These are phyloP conservation scores for Phytophthora tentaculata DNA, from an alignment of 352 stramenopile genomes.

Conservation along the genomic window DNA sequence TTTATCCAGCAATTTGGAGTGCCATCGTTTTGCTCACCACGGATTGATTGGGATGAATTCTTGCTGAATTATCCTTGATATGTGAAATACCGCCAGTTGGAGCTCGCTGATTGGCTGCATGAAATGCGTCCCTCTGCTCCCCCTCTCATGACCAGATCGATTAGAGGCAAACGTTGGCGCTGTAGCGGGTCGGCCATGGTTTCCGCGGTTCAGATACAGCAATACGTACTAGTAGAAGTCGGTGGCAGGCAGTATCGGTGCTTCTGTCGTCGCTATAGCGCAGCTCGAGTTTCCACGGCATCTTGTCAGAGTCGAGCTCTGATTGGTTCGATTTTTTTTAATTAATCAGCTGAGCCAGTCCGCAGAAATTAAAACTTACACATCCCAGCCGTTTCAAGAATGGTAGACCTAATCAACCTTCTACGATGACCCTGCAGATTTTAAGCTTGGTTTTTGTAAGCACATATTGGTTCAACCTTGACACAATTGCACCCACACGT, in stretches of 20 bases:
- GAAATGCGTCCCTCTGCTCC: not conserved
- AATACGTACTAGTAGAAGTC: not conserved
- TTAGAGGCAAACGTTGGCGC: not conserved
- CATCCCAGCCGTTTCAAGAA: conserved; percentile 1
- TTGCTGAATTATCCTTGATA: conserved; percentile 19
- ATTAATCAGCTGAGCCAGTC: conserved; percentile 31
- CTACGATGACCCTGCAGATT: not conserved
- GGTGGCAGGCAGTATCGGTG: no score
- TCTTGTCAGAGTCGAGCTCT: not conserved
- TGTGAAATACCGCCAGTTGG: conserved; percentile 22
- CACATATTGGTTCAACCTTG: no score
- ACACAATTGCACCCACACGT: no score
- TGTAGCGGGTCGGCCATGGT: not conserved
- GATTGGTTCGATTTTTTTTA: not conserved
- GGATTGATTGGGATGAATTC: no score
- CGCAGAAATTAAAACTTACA: conserved; percentile 23
- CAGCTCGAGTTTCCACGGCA: not conserved
- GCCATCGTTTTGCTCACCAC: no score
- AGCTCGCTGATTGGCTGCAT: conserved; percentile 16
- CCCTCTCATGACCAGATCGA: not conserved
- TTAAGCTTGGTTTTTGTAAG: conserved; percentile 14
- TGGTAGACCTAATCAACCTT: conserved; percentile 1
- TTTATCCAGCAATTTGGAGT: no score
- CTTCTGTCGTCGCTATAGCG: not conserved
- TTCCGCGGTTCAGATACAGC: not conserved